phyloP scores from a whole-genome alignment of 2,329 filamentous ascomycete species.

The Magnaporthiopsis rhizophila region DNA sequence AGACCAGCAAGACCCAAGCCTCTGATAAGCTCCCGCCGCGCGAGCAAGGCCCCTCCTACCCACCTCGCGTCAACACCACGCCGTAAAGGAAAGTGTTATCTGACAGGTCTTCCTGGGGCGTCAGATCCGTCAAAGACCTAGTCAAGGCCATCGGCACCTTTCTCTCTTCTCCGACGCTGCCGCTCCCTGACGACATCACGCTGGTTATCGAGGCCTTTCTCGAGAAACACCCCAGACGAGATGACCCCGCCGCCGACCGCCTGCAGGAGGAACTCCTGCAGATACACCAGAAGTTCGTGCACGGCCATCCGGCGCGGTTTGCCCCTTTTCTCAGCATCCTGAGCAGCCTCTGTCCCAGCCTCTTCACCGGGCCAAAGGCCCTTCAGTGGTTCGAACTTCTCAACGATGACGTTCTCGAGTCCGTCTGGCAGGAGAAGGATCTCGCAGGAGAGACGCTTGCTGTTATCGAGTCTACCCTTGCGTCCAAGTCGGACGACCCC shows the following conservation, averaged over 20 bases:
- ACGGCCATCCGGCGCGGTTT: constrained; percentile 43
- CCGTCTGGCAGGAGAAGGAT: constrained; percentile 52
- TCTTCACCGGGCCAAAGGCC: constrained; percentile 55
- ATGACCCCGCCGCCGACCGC: constrained; percentile 61
- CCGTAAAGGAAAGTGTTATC: neutral
- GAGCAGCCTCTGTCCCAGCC: constrained; percentile 52
- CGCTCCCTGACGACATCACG: constrained; percentile 59
- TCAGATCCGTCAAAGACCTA: constrained; percentile 53
- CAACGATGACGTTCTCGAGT: constrained; percentile 44
- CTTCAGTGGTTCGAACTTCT: constrained; percentile 66
- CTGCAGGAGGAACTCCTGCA: constrained; percentile 64
- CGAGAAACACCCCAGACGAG: constrained; percentile 56
- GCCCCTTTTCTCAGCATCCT: constrained; percentile 63
- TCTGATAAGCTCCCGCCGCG: neutral
- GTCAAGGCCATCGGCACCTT: constrained; percentile 47
- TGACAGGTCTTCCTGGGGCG: neutral
- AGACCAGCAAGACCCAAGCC: neutral
- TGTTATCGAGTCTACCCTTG: constrained; percentile 57
- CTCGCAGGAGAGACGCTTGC: constrained; percentile 57
- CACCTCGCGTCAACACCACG: neutral
- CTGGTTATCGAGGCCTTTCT: constrained; percentile 59
- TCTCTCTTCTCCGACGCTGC: constrained; percentile 38
- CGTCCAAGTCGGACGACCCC: constrained; percentile 49
- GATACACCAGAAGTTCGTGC: constrained; percentile 59
- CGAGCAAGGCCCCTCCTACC: neutral